Percentiles rank a stretch among this genome's conserved stretches.
Evolutionary conservation across 129 eudicot genomes (phyloP).

Genomic region (Chrysanthemum seticuspe): DNA sequence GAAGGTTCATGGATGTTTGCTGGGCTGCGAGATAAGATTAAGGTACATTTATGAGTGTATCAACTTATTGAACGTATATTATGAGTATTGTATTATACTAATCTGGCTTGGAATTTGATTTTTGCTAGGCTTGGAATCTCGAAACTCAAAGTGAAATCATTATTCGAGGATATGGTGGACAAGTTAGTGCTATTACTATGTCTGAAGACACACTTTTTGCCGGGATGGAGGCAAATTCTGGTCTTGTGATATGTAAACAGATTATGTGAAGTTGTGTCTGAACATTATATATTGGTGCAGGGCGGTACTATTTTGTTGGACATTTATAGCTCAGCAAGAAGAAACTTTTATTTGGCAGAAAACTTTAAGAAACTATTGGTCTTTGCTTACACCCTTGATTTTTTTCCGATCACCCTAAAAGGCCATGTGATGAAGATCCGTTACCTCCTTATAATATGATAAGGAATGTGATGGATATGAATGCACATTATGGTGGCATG

Average conservation of each 20-base stretch:
- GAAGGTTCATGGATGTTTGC: constrained; percentile 76
- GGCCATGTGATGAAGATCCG: constrained; percentile 55
- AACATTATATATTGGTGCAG: constrained; percentile 26
- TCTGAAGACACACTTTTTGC: constrained; percentile 53
- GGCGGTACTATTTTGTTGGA: constrained; percentile 47
- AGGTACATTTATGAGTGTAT: constrained; percentile 35
- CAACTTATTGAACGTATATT: not conserved
- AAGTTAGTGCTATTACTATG: constrained; percentile 49
- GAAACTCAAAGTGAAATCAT: constrained; percentile 40
- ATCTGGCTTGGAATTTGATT: not conserved
- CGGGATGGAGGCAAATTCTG: constrained; percentile 53
- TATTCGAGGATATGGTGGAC: constrained; percentile 51
- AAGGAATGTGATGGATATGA: constrained; percentile 20
- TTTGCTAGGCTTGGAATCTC: constrained; percentile 56
- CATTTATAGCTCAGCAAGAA: too few species aligned
- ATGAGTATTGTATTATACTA: not conserved
- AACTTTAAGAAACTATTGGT: not conserved
- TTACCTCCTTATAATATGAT: constrained; percentile 91
- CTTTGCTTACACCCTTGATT: too few species aligned
- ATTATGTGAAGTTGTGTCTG: too few species aligned
- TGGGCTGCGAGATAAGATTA: constrained; percentile 56
- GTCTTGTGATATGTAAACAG: not conserved
- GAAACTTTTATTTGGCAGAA: too few species aligned
- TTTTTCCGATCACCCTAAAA: too few species aligned
- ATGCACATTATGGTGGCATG: constrained; percentile 8